Evolutionary conservation across 2,329 filamentous ascomycete genomes (phyloP), one percentile per base, ranked within the genome.

Genomic region (Apiospora koreana): DNA sequence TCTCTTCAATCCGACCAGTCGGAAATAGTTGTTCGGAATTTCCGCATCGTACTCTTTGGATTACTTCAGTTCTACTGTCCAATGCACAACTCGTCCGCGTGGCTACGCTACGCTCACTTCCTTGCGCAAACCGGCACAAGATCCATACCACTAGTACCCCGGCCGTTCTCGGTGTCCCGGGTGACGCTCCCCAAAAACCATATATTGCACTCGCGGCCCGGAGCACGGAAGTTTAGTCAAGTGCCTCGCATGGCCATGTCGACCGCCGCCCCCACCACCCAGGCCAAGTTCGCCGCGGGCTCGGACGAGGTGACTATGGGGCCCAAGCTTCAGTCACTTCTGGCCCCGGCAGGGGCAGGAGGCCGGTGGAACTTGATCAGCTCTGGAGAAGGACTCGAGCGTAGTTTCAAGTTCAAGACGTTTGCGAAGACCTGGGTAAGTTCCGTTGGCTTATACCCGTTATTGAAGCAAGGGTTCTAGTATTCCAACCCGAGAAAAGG

Each of bases 371-470:
- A 78, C 3, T 76, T 92, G 43, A 81, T 84, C 2, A 76, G 81
- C 1, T 81, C 83, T 62, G 88, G 88, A 12, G 83, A 85, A 69
- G 89, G 87, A 0, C 74, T 92, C 1, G 88, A 91, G 79, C 83
- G 89, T 68, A 83, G 81, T 69, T 91, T 91, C 77, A 87, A 83
- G 76, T 92, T 92, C 76, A 90, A 89, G 81, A 90, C 84, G 1
- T 92, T 92, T 78, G 84, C 86, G 45, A 91, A 89, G 82, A 88
- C 88, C 9, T 92, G 90, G 89, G 88, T 90, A 73, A 72, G 86
- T 71, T 69, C 66, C 42, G 54, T 71, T 69, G 9, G 23, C 46
- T 14, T 23, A 38, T 65, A 38, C 45, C 41, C 21, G 14, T 31
- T 21, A 12, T 9, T 18, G 31, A 62, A 38, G 21, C 31, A 38